These are phyloP conservation scores for Salvia hispanica DNA, from an alignment of 257 asterid genomes.

Conservation along the genomic window DNA sequence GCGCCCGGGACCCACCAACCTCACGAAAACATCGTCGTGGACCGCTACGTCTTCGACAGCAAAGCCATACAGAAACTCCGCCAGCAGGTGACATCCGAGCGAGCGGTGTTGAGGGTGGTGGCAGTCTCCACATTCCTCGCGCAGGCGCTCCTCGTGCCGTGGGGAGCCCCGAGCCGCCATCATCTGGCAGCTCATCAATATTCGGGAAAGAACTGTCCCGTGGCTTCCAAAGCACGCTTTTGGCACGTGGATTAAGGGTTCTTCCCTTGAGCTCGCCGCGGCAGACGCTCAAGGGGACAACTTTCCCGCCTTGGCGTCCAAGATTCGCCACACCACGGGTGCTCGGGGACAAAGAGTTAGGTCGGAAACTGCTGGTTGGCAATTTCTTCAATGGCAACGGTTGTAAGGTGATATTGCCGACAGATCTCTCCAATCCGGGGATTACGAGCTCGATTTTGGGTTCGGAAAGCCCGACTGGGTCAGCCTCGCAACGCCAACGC, in stretches of 20 bases:
- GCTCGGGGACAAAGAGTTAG: too few species aligned
- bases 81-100: too few species aligned
- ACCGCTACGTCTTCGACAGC: too few species aligned
- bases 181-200: too few species aligned
- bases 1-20: too few species aligned
- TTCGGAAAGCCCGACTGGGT: slow-evolving; percentile 5
- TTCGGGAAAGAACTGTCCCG: too few species aligned
- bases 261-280: not conserved
- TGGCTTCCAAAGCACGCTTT: not conserved
- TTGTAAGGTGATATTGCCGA: not conserved
- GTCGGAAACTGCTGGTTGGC: not conserved
- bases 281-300: not conserved
- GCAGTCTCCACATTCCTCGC: too few species aligned
- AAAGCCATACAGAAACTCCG: too few species aligned
- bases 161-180: too few species aligned
- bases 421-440: not conserved
- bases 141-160: too few species aligned
- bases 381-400: not conserved
- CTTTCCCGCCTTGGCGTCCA: not conserved
- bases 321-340: not conserved
- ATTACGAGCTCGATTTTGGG: slow-evolving; percentile 1
- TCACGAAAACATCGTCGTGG: too few species aligned
- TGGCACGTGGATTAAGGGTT: not conserved
- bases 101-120: too few species aligned
- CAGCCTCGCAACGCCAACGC: not conserved